These are phyloP conservation scores for Wakefieldia striispora DNA, from an alignment of 768 basidiomycete species.

Conservation along the genomic window DNA sequence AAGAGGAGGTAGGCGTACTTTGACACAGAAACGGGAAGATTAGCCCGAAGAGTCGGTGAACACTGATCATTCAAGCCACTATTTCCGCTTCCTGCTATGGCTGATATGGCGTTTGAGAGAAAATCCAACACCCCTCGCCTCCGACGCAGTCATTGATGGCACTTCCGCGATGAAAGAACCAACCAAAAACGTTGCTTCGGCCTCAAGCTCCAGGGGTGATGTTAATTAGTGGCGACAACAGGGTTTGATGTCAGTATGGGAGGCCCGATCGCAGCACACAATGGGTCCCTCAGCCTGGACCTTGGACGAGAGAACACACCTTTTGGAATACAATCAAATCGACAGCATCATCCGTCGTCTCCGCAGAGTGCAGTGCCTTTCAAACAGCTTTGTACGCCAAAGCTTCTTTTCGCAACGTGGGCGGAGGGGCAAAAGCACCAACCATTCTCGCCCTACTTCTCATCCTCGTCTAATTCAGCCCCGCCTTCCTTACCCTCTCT, in stretches of 20 bases:
- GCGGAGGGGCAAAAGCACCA: neutral
- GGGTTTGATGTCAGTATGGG: constrained; percentile 82
- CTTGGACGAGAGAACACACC: constrained; percentile 40
- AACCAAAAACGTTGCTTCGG: no score
- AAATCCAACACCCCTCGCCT: no score
- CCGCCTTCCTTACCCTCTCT: constrained; percentile 87
- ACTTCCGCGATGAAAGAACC: constrained; percentile 57
- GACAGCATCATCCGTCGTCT: constrained; percentile 49
- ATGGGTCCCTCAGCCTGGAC: neutral
- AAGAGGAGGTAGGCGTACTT: constrained; percentile 52
- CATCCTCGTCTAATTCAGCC: constrained; percentile 86
- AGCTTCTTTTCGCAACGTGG: constrained; percentile 84
- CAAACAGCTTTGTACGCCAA: constrained; percentile 82
- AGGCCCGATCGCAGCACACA: constrained; percentile 55
- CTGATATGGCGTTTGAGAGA: no score
- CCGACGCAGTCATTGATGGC: constrained; percentile 26
- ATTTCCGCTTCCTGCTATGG: no score
- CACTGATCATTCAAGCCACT: constrained; percentile 77
- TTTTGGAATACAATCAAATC: constrained; percentile 82
- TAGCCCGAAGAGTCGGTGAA: constrained; percentile 73
- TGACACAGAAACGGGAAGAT: constrained; percentile 75
- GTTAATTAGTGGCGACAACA: no score
- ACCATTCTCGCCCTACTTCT: constrained; percentile 94
- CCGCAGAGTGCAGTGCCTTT: constrained; percentile 50
- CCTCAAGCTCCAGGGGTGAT: constrained; percentile 79